These are phyloP conservation scores for Tricholoma terreum DNA, from an alignment of 768 basidiomycete genomes.

Conservation along the genomic window DNA sequence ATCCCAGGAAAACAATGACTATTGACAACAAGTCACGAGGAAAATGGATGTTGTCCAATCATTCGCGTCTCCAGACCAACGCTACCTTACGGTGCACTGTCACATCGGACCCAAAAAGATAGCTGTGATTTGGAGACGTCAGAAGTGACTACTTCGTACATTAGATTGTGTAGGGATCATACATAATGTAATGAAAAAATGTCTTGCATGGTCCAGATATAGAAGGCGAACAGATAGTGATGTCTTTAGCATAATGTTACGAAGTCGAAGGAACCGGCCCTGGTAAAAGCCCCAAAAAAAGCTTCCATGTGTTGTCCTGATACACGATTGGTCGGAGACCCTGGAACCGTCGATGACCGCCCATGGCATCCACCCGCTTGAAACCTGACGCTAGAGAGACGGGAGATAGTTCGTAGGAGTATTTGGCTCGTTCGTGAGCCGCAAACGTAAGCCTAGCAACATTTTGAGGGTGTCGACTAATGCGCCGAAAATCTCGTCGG, in stretches of 20 bases:
- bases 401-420: slow-evolving; percentile 36
- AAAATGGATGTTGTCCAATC: no score
- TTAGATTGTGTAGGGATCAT: no score
- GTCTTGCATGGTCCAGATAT: no score
- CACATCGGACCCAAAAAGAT: no score
- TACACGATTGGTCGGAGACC: slow-evolving; percentile 39
- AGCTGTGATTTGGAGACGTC: no score
- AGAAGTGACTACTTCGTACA: no score
- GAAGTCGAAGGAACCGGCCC: slow-evolving; percentile 23
- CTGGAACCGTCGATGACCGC: slow-evolving; percentile 42
- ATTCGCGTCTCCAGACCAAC: no score
- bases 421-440: slow-evolving; percentile 33
- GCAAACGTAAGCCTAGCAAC: slow-evolving; percentile 23
- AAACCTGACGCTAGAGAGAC: slow-evolving; percentile 40
- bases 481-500: slow-evolving; percentile 25
- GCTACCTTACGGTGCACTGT: no score
- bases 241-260: neutral
- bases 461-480: slow-evolving; percentile 23
- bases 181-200: no score
- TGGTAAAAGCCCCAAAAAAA: slow-evolving; percentile 45
- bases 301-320: slow-evolving; percentile 39
- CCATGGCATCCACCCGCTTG: slow-evolving; percentile 49
- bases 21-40: no score
- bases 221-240: neutral
- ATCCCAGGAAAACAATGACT: no score